These are phyloP conservation scores for Auricularia cornea DNA, from an alignment of 768 basidiomycete species.

Conservation along the genomic window DNA sequence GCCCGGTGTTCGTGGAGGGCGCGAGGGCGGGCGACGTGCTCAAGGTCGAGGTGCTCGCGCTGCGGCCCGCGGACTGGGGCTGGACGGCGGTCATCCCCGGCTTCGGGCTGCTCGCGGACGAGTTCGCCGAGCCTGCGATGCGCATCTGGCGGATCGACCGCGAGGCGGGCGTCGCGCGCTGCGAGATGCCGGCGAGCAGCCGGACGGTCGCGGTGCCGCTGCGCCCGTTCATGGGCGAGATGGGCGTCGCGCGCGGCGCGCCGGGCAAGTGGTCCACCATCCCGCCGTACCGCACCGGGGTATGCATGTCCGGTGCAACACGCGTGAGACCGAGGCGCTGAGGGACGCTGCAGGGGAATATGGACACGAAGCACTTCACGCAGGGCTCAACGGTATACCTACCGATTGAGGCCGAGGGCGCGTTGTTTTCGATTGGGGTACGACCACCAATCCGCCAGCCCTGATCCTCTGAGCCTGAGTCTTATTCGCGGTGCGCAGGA, in stretches of 20 bases:
- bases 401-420: slow-evolving; percentile 52
- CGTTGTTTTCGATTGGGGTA: slow-evolving; percentile 53
- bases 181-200: slow-evolving; percentile 37
- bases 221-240: slow-evolving; percentile 53
- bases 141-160: slow-evolving; percentile 42
- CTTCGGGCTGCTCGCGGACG: slow-evolving; percentile 50
- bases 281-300: slow-evolving; percentile 50
- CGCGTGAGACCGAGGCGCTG: too few species aligned
- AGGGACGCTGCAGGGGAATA: slow-evolving; percentile 33
- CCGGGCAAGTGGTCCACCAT: slow-evolving; percentile 50
- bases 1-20: slow-evolving; percentile 45
- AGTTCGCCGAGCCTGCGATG: slow-evolving; percentile 27
- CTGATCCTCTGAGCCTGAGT: too few species aligned
- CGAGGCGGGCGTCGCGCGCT: slow-evolving; percentile 29
- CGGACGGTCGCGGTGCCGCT: slow-evolving; percentile 43
- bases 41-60: slow-evolving; percentile 48
- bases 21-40: slow-evolving; percentile 51
- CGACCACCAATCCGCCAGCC: too few species aligned
- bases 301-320: background rate
- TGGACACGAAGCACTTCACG: slow-evolving; percentile 50
- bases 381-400: slow-evolving; percentile 50
- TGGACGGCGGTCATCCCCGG: slow-evolving; percentile 55
- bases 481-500: too few species aligned
- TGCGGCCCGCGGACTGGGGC: slow-evolving; percentile 50
- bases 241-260: slow-evolving; percentile 49